Percentiles rank a stretch among this genome's conserved stretches.
These are phyloP conservation scores for Furcasterigmium sp. DNA, from an alignment of 2,329 filamentous ascomycete genomes.

Conservation along the genomic window DNA sequence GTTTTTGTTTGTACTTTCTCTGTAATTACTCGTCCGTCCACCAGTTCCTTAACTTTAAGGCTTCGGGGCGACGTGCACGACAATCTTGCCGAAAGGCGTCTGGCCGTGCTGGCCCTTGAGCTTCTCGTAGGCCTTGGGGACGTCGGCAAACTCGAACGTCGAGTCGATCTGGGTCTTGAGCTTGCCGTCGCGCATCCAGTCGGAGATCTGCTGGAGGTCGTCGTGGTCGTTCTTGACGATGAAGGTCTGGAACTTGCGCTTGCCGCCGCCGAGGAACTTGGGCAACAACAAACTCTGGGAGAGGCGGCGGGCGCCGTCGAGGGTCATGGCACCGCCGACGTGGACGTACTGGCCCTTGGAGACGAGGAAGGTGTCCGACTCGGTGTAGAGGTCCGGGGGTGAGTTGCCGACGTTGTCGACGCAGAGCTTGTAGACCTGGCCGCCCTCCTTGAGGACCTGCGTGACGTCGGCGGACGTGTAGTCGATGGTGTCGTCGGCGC, in stretches of 20 bases:
- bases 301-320: constrained; percentile 17
- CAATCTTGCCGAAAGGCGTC: constrained; percentile 46
- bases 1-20: neutral
- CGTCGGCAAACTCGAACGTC: constrained; percentile 51
- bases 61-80: constrained; percentile 27
- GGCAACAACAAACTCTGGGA: constrained; percentile 20
- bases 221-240: constrained; percentile 32
- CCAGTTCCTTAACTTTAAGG: constrained; percentile 1
- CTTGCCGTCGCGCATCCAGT: constrained; percentile 54
- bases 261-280: constrained; percentile 30
- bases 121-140: constrained; percentile 49
- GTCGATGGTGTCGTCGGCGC: constrained; percentile 61
- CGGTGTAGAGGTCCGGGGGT: constrained; percentile 46
- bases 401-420: constrained; percentile 56
- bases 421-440: constrained; percentile 41
- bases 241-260: constrained; percentile 35
- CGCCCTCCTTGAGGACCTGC: constrained; percentile 37
- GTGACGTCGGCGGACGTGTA: constrained; percentile 49
- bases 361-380: constrained; percentile 43
- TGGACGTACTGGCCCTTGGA: constrained; percentile 43
- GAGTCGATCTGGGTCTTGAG: constrained; percentile 51
- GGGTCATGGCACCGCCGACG: constrained; percentile 35
- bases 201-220: constrained; percentile 43
- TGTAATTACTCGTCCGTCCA: neutral
- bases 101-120: constrained; percentile 52